Percentiles rank a stretch among this genome's conserved stretches.
Evolutionary conservation across 2,329 filamentous ascomycete genomes (phyloP).

Genomic region (Verticillium dahliae): DNA sequence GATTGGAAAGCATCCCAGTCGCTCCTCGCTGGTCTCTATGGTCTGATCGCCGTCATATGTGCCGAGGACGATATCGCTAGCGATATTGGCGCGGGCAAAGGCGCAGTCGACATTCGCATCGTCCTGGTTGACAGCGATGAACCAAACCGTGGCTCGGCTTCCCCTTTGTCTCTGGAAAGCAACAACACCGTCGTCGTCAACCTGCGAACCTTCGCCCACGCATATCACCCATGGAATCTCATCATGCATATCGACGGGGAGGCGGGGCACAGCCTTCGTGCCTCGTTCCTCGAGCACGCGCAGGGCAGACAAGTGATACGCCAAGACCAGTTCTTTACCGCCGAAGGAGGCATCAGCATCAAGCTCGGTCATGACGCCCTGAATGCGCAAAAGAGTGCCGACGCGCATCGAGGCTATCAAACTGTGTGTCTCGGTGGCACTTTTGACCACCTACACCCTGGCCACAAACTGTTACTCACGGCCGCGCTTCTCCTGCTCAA

Average conservation of each 20-base stretch:
- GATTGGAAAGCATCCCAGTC: conserved; percentile 64
- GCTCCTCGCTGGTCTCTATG: conserved; percentile 73
- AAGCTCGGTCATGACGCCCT: conserved; percentile 14
- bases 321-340: conserved; percentile 42
- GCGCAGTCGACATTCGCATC: conserved; percentile 70
- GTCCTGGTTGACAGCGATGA: conserved; percentile 61
- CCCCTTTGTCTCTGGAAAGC: conserved; percentile 27
- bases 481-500: conserved; percentile 70
- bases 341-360: conserved; percentile 47
- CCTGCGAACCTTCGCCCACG: conserved; percentile 44
- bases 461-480: conserved; percentile 94
- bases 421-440: conserved; percentile 80
- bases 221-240: conserved; percentile 53
- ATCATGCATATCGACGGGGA: conserved; percentile 64
- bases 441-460: conserved; percentile 91
- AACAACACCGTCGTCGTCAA: conserved; percentile 43
- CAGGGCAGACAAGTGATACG: conserved; percentile 40
- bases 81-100: conserved; percentile 46
- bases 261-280: conserved; percentile 52
- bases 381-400: conserved; percentile 1
- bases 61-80: conserved; percentile 53
- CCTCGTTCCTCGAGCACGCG: conserved; percentile 37
- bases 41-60: conserved; percentile 67
- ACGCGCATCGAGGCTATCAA: conserved; percentile 12
- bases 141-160: conserved; percentile 22